Evolutionary conservation across 352 stramenopile species (phyloP).

Genomic region (Globisporangium camurandrum): DNA sequence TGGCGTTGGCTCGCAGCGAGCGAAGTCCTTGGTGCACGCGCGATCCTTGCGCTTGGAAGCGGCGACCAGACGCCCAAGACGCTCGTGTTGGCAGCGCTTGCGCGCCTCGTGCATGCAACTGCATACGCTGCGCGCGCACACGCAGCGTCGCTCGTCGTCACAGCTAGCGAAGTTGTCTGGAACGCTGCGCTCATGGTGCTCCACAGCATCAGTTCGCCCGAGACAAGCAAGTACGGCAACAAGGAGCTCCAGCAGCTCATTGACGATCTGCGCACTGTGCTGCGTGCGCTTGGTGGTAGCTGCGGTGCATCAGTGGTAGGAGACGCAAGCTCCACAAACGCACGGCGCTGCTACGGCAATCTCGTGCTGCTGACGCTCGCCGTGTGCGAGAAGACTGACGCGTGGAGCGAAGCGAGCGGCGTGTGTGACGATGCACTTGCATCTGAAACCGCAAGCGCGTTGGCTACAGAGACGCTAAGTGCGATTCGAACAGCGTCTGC

Average conservation of each 20-base stretch:
- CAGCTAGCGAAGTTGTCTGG: slow-evolving; percentile 68
- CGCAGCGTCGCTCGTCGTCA: slow-evolving; percentile 21
- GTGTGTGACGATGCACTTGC: slow-evolving; percentile 28
- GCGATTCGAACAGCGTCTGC: slow-evolving; percentile 44
- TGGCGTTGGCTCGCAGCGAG: slow-evolving; percentile 70
- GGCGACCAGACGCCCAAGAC: slow-evolving; percentile 32
- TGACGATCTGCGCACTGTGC: slow-evolving; percentile 12
- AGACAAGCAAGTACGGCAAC: slow-evolving; percentile 13
- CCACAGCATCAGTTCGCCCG: slow-evolving; percentile 8
- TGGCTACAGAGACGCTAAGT: slow-evolving; percentile 24
- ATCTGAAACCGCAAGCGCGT: slow-evolving; percentile 2
- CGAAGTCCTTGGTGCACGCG: slow-evolving; percentile 44
- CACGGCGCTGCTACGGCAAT: slow-evolving; percentile 24
- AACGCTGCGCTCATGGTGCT: slow-evolving; percentile 51
- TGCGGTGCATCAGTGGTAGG: not conserved
- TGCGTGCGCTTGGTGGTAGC: slow-evolving; percentile 14
- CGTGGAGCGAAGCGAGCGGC: slow-evolving; percentile 35
- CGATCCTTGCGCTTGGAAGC: slow-evolving; percentile 41
- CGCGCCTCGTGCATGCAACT: slow-evolving; percentile 42
- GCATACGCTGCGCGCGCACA: slow-evolving; percentile 28
- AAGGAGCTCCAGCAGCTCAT: slow-evolving; percentile 18
- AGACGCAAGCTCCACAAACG: slow-evolving; percentile 9
- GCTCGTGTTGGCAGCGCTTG: slow-evolving; percentile 40
- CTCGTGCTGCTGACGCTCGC: slow-evolving; percentile 49
- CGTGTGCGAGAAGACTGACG: slow-evolving; percentile 35